Conservation (phyloP, 2,329 filamentous ascomycete species). For the Plectosphaerella sp. region DNA sequence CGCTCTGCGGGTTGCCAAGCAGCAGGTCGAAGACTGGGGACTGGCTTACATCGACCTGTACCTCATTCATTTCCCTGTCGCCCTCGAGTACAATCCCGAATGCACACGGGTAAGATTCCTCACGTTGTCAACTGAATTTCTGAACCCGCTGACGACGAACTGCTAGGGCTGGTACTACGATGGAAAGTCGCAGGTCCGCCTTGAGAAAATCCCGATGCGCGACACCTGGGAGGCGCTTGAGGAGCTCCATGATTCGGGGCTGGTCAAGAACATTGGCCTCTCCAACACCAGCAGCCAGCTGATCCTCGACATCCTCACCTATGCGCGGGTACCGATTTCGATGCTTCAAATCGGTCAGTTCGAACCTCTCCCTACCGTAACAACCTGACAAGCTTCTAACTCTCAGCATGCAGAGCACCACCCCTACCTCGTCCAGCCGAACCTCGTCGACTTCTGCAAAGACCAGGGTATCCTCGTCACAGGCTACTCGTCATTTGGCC, state of each 20-base stretch:
- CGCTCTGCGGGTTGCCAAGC: slow-evolving; percentile 47
- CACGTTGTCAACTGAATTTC: too few relatives aligned
- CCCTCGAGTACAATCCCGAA: slow-evolving; percentile 34
- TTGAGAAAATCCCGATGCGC: slow-evolving; percentile 30
- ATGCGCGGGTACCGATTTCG: slow-evolving; percentile 48
- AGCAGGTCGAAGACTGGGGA: slow-evolving; percentile 57
- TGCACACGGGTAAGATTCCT: neutral
- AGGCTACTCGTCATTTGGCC: slow-evolving; percentile 64
- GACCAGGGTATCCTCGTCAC: slow-evolving; percentile 55
- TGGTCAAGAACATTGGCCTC: slow-evolving; percentile 55
- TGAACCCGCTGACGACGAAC: neutral
- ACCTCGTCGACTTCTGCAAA: slow-evolving; percentile 52
- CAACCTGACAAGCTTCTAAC: slow-evolving; percentile 34
- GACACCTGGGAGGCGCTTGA: slow-evolving; percentile 62
- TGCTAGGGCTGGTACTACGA: slow-evolving; percentile 1
- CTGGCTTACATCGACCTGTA: slow-evolving; percentile 67
- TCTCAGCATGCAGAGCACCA: slow-evolving; percentile 48
- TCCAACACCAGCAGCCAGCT: slow-evolving; percentile 49
- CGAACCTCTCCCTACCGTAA: slow-evolving; percentile 19
- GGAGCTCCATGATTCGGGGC: slow-evolving; percentile 38
- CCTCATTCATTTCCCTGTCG: slow-evolving; percentile 59
- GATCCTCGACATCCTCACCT: slow-evolving; percentile 56
- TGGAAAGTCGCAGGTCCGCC: neutral
- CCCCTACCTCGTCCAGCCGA: slow-evolving; percentile 59
- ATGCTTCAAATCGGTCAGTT: slow-evolving; percentile 56